phyloP scores from a whole-genome alignment of 2,329 filamentous ascomycete species.

The Penicillium sp. region DNA sequence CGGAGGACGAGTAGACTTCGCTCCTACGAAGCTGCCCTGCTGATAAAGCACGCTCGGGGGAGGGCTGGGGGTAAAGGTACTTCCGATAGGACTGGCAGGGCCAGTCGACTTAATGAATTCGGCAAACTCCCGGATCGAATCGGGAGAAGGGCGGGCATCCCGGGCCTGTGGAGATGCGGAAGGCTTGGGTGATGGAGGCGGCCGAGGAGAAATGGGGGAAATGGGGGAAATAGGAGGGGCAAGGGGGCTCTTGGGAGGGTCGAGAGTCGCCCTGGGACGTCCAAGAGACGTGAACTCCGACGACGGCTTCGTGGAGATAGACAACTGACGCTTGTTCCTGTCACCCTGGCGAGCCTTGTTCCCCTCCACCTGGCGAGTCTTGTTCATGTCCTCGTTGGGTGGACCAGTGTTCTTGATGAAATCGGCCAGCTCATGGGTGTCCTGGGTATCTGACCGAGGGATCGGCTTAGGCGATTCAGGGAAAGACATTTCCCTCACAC shows the following conservation, averaged over 20 bases:
- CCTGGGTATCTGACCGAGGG: slow-evolving; percentile 32
- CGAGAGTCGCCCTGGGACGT: slow-evolving; percentile 18
- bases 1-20: slow-evolving; percentile 11
- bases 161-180: slow-evolving; percentile 50
- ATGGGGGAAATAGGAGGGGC: slow-evolving; percentile 12
- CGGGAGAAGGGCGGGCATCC: slow-evolving; percentile 65
- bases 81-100: slow-evolving; percentile 41
- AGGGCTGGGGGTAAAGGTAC: not conserved
- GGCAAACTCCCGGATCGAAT: slow-evolving; percentile 75
- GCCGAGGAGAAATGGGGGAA: slow-evolving; percentile 21
- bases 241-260: slow-evolving; percentile 21
- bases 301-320: slow-evolving; percentile 19
- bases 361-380: slow-evolving; percentile 4
- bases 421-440: slow-evolving; percentile 37
- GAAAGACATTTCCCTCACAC: slow-evolving; percentile 66
- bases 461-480: slow-evolving; percentile 33
- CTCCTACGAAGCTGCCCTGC: not conserved
- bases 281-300: slow-evolving; percentile 14
- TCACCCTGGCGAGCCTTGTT: slow-evolving; percentile 10
- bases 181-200: slow-evolving; percentile 20
- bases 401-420: slow-evolving; percentile 37
- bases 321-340: slow-evolving; percentile 14
- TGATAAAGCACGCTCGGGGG: not conserved
- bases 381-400: slow-evolving; percentile 20
- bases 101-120: slow-evolving; percentile 86